Conservation (phyloP, 2,329 filamentous ascomycete species). For the Sporothrix mexicana region DNA sequence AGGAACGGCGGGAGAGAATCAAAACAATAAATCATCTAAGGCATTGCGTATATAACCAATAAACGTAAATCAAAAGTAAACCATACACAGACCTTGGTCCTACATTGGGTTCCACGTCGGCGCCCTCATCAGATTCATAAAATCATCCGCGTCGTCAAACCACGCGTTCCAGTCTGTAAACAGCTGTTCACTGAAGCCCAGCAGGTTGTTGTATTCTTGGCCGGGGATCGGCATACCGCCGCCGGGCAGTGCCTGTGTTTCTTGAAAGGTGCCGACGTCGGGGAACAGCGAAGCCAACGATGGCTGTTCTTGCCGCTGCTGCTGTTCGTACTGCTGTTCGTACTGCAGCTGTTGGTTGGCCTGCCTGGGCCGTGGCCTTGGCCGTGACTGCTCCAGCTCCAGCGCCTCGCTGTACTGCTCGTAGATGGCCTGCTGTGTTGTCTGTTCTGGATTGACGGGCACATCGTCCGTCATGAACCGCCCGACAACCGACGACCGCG, state of each 20-base stretch:
- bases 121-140: conserved; percentile 27
- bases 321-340: no score
- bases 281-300: no score
- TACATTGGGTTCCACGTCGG: conserved; percentile 11
- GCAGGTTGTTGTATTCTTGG: neutral
- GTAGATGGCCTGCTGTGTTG: neutral
- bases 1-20: no score
- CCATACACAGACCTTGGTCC: neutral
- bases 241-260: neutral
- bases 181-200: conserved; percentile 14
- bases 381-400: neutral
- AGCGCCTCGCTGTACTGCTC: neutral
- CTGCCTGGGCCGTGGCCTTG: neutral
- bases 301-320: no score
- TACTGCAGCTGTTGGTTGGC: neutral
- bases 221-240: neutral
- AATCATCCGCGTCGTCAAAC: conserved; percentile 28
- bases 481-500: neutral
- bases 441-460: no score
- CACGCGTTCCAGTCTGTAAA: conserved; percentile 30
- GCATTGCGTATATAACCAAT: no score
- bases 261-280: neutral
- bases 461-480: neutral
- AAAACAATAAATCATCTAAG: no score
- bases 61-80: no score